These are phyloP conservation scores for Agaricus subrufescens DNA, from an alignment of 768 basidiomycete genomes.

Conservation along the genomic window DNA sequence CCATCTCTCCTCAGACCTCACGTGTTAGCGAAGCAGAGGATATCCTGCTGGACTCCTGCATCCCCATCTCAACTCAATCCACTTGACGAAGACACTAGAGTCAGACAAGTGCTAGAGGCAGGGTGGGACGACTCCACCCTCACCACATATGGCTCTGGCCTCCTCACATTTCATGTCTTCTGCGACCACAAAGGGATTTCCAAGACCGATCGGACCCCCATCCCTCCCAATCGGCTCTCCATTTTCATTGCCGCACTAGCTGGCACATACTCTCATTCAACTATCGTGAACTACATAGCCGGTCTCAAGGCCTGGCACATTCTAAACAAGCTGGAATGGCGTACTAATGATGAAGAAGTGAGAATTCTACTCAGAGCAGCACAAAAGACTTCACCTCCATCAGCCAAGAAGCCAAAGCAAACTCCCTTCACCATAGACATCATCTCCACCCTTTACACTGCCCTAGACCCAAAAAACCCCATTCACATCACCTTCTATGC, in stretches of 20 bases:
- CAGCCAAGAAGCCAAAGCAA: constrained; percentile 11
- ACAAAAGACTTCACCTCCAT: constrained; percentile 9
- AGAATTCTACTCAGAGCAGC: constrained; percentile 10
- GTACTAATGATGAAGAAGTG: constrained; percentile 2
- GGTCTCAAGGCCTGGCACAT: constrained; percentile 30
- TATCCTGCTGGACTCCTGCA: constrained; percentile 18
- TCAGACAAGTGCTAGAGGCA: neutral
- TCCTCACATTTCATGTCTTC: constrained; percentile 29
- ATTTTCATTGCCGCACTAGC: constrained; percentile 21
- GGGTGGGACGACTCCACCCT: constrained; percentile 20
- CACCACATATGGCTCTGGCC: constrained; percentile 25
- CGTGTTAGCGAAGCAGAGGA: constrained; percentile 18
- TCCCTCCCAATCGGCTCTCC: constrained; percentile 15
- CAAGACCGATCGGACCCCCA: constrained; percentile 23
- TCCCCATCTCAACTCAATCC: neutral
- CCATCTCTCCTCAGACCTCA: constrained; percentile 19
- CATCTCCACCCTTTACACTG: constrained; percentile 3
- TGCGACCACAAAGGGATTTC: constrained; percentile 23
- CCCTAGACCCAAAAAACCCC: constrained; percentile 14
- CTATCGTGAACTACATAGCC: constrained; percentile 18
- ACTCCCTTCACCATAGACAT: constrained; percentile 11
- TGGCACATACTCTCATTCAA: constrained; percentile 14
- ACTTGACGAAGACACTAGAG: neutral
- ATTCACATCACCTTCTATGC: constrained; percentile 23
- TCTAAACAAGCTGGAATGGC: constrained; percentile 20